phyloP scores from a whole-genome alignment of 148 eudicot species.

The Cornus kousa region DNA sequence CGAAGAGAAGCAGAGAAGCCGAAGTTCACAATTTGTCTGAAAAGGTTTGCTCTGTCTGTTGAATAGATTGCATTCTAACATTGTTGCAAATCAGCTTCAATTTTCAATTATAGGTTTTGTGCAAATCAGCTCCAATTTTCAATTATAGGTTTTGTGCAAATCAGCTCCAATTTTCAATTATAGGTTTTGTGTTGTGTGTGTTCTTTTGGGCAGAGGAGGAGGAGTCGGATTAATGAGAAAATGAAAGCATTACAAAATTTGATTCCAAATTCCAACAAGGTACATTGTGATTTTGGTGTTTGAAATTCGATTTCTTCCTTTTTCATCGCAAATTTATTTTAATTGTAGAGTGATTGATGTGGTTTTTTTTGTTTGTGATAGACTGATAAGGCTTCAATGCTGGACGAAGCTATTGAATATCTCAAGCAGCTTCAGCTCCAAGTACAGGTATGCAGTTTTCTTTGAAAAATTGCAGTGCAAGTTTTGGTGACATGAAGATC shows the following conservation, averaged over 20 bases:
- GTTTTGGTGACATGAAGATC: not conserved
- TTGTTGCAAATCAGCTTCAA: not conserved
- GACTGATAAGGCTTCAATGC: conserved; percentile 98
- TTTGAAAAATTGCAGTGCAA: not conserved
- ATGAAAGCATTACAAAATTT: conserved; percentile 93
- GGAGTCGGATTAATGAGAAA: conserved; percentile 90
- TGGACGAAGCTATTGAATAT: conserved; percentile 95
- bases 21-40: conserved; percentile 91
- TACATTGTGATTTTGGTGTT: conserved; percentile 3
- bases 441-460: conserved; percentile 57
- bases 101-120: not conserved
- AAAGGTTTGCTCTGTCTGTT: conserved; percentile 46
- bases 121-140: not conserved
- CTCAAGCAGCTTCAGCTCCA: conserved; percentile 95
- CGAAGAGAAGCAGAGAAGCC: conserved; percentile 84
- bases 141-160: not conserved
- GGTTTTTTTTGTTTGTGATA: conserved; percentile 19
- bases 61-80: not conserved
- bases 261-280: conserved; percentile 94
- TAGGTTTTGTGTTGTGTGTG: not conserved
- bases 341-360: not conserved
- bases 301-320: not conserved
- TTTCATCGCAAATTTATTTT: not conserved
- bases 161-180: not conserved
- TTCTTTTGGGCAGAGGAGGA: conserved; percentile 60